Evolutionary conservation across 108 stramenopile genomes (phyloP), one percentile per base, ranked within the genome.

Genomic region (Pseudonitzschia pungens): DNA sequence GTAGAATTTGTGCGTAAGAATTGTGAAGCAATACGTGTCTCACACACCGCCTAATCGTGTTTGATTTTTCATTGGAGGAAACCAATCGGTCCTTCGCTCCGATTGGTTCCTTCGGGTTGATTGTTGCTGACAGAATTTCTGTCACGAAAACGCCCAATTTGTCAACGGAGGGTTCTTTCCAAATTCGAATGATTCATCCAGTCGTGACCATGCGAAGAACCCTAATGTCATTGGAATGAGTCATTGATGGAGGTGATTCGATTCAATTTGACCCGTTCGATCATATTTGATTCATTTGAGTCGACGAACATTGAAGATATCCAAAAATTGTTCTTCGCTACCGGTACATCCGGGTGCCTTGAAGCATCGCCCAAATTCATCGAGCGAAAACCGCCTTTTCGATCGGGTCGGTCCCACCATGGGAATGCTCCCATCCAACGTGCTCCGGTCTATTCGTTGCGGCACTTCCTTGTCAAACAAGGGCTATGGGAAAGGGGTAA

Each of bases 71-170:
- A 58, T 58, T 31, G 57, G 57, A n/a, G 10, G 22, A 58, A 28
- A 1, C 28, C 27, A 6, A 26, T 58, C 9, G 6, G 5, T 58
- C 22, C 57, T 58, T 57, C 2, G n/a, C 0, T 58, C 15, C 57
- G 57, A 58, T 58, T 58, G 57, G 57, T 18, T 58, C 57, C 33
- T n/a, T 33, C 36, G 36, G 60, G 36, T 40, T 62, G 60, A 62
- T 62, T 62, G 54, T 58, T 31, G 57, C 40, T 62, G 60, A 62
- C 60, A 62, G 60, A 62, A 62, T 62, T 58, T 62, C 60, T 62
- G 36, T 62, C 60, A 62, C 60, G 18, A 62, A n/a, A 41, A 62
- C 27, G 9, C 22, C 45, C 16, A 48, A 10, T 4, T 2, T 9
- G 26, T 14, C 4, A 40, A 15, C 11, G 15, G 33, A 62, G n/a